Conservation (phyloP, 192 early-diverging fungal species). For the Rhizoclosmatium sp. region DNA sequence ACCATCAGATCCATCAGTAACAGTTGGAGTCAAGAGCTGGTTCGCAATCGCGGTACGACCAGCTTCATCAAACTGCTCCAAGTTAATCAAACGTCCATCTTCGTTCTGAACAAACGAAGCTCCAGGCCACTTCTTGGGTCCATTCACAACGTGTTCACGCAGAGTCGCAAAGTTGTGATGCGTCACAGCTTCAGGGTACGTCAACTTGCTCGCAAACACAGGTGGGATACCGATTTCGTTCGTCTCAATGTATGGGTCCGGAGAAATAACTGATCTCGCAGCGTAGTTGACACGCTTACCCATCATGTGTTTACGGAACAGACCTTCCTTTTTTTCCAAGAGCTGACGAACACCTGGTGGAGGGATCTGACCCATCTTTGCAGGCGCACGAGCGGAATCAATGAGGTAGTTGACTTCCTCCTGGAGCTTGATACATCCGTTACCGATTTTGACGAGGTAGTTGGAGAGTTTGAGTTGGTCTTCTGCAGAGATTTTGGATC, state of each 20-base stretch:
- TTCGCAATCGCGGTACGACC: constrained; percentile 95
- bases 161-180: constrained; percentile 93
- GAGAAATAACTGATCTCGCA: constrained; percentile 96
- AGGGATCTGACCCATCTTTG: constrained; percentile 66
- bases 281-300: constrained; percentile 99
- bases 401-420: constrained; percentile 91
- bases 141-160: constrained; percentile 92
- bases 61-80: constrained; percentile 81
- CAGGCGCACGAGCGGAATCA: constrained; percentile 90
- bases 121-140: constrained; percentile 95
- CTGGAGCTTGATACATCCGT: constrained; percentile 85
- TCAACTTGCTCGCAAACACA: constrained; percentile 92
- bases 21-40: constrained; percentile 70
- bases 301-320: constrained; percentile 99
- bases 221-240: constrained; percentile 98
- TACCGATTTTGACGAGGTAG: constrained; percentile 53
- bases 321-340: constrained; percentile 98
- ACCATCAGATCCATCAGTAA: constrained; percentile 39
- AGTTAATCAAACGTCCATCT: constrained; percentile 86
- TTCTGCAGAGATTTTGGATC: constrained; percentile 4
- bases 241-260: constrained; percentile 97
- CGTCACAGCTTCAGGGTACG: constrained; percentile 98
- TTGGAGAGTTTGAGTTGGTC: constrained; percentile 20
- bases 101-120: constrained; percentile 94
- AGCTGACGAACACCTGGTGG: constrained; percentile 95